A percentile compares a stretch with the other conserved stretches of the same genome.
Conservation (phyloP, 768 basidiomycete genomes). For the Termitomyces sp. region DNA sequence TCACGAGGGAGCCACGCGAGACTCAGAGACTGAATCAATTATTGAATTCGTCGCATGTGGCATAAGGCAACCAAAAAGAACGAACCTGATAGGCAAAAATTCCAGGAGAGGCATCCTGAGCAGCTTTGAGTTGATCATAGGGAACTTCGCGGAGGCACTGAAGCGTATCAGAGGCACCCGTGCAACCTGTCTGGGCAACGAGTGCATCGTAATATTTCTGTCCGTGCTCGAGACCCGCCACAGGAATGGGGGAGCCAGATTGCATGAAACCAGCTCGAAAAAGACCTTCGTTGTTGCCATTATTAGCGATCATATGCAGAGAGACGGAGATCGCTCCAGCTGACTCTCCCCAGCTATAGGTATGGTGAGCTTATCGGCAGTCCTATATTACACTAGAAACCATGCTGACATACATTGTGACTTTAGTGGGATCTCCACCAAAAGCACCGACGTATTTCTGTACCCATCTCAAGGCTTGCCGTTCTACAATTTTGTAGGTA, state of each 20-base stretch:
- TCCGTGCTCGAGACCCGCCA: slow-evolving; percentile 37
- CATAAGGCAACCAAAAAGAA: background rate
- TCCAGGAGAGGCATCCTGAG: slow-evolving; percentile 35
- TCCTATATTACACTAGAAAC: background rate
- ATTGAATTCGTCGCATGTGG: background rate
- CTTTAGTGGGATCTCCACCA: slow-evolving; percentile 52
- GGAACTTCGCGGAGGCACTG: slow-evolving; percentile 36
- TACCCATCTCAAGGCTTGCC: slow-evolving; percentile 46
- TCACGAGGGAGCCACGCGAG: slow-evolving; percentile 45
- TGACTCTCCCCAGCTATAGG: slow-evolving; percentile 45
- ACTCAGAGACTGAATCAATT: slow-evolving; percentile 26
- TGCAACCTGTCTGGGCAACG: slow-evolving; percentile 35
- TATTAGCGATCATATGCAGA: slow-evolving; percentile 43
- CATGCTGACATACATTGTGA: slow-evolving; percentile 34
- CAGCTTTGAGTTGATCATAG: slow-evolving; percentile 31
- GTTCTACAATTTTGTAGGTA: background rate
- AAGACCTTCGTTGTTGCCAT: slow-evolving; percentile 36
- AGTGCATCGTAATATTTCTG: slow-evolving; percentile 42
- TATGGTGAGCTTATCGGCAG: background rate
- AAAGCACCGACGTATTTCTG: slow-evolving; percentile 54
- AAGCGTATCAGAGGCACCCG: slow-evolving; percentile 32
- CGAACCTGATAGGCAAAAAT: slow-evolving; percentile 38
- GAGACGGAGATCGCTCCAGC: slow-evolving; percentile 52
- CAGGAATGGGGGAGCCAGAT: slow-evolving; percentile 41
- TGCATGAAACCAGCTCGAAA: slow-evolving; percentile 50